Conservation (phyloP, 257 asterid genomes). For the Apocynum venetum region DNA sequence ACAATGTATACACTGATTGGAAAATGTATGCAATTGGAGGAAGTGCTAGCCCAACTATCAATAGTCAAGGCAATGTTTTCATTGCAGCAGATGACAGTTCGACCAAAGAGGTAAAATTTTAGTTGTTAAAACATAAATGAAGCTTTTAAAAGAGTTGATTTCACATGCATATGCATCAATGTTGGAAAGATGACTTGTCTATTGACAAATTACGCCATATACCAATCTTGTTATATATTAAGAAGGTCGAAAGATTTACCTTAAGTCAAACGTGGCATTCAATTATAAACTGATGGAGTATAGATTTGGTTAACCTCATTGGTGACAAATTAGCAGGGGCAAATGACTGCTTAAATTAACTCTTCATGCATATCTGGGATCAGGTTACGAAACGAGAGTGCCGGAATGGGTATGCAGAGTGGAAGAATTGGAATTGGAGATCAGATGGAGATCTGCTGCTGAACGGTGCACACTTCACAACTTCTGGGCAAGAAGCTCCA, state of each 20-base stretch:
- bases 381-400: slow-evolving; percentile 21
- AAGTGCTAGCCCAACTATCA: slow-evolving; percentile 74
- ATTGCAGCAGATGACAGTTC: slow-evolving; percentile 38
- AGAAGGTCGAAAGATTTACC: too few species aligned
- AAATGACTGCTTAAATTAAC: too few species aligned
- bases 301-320: too few species aligned
- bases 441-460: slow-evolving; percentile 65
- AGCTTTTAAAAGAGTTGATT: too few species aligned
- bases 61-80: slow-evolving; percentile 74
- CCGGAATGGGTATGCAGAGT: slow-evolving; percentile 6
- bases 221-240: too few species aligned
- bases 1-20: slow-evolving; percentile 76
- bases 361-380: not conserved
- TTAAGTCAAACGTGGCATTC: too few species aligned
- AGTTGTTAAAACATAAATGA: not conserved
- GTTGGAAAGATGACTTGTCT: too few species aligned
- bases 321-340: too few species aligned
- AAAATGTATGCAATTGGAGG: slow-evolving; percentile 81
- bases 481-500: slow-evolving; percentile 46
- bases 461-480: slow-evolving; percentile 50
- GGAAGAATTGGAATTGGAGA: slow-evolving; percentile 57
- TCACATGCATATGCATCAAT: too few species aligned
- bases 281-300: too few species aligned
- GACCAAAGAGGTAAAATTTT: slow-evolving; percentile 36
- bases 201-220: too few species aligned